phyloP scores from a whole-genome alignment of 768 basidiomycete species.

The Lactarius hengduanensis region DNA sequence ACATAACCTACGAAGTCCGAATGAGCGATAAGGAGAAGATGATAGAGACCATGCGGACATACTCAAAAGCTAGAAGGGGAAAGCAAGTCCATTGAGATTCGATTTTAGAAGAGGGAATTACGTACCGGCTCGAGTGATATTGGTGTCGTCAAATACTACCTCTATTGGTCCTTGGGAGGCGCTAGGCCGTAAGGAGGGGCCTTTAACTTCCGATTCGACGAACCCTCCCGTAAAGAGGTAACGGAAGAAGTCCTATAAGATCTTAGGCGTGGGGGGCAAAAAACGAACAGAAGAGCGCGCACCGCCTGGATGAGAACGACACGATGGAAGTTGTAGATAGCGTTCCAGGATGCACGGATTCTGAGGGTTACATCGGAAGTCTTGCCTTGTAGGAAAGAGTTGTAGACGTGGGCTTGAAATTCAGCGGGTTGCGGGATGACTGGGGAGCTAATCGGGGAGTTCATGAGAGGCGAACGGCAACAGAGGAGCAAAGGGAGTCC shows the following conservation, averaged over 20 bases:
- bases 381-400: conserved; percentile 63
- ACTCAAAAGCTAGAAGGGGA: conserved; percentile 68
- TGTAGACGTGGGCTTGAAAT: conserved; percentile 75
- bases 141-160: conserved; percentile 76
- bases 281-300: neutral
- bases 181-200: conserved; percentile 22
- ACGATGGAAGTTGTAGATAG: conserved; percentile 76
- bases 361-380: conserved; percentile 79
- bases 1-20: conserved; percentile 57
- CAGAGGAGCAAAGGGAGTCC: neutral
- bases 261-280: neutral
- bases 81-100: conserved; percentile 25
- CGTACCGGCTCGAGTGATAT: conserved; percentile 85
- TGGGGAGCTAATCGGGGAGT: conserved; percentile 42
- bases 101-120: conserved; percentile 22
- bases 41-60: neutral
- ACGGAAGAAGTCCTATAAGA: conserved; percentile 75
- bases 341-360: conserved; percentile 65
- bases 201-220: conserved; percentile 49
- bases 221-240: conserved; percentile 84
- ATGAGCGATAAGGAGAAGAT: conserved; percentile 4
- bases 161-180: conserved; percentile 55
- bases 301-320: conserved; percentile 89
- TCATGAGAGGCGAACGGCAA: conserved; percentile 33
- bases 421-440: conserved; percentile 47